A percentile compares a stretch with the other conserved stretches of the same genome.
Evolutionary conservation across 495 filamentous ascomycete species (phyloP).

Genomic region (Parathielavia appendiculata): DNA sequence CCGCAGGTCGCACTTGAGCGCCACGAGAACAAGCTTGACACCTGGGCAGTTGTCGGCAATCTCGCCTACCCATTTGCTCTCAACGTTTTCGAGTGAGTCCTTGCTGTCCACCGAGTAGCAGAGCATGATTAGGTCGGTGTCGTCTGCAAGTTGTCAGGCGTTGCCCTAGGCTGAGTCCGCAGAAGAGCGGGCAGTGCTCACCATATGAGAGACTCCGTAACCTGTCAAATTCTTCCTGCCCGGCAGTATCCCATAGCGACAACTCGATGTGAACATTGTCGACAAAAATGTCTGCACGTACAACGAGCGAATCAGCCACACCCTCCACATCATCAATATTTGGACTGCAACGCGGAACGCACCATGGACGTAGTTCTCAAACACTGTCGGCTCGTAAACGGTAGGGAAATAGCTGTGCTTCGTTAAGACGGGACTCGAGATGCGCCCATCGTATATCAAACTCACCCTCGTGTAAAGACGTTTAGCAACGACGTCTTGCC

Average conservation of each 20-base stretch:
- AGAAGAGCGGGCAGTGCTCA: slow-evolving; percentile 13
- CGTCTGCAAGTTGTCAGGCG: slow-evolving; percentile 42
- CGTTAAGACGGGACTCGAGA: background rate
- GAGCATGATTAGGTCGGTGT: slow-evolving; percentile 97
- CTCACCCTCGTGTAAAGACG: slow-evolving; percentile 95
- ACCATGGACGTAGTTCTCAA: slow-evolving; percentile 99
- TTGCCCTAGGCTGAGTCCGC: background rate
- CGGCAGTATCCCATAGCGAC: slow-evolving; percentile 96
- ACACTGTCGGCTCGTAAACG: slow-evolving; percentile 97
- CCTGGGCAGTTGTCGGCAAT: slow-evolving; percentile 96
- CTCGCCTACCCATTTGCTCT: slow-evolving; percentile 95
- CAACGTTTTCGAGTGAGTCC: slow-evolving; percentile 96
- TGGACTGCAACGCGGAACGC: slow-evolving; percentile 26
- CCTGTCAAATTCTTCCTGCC: slow-evolving; percentile 98
- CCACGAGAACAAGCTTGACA: slow-evolving; percentile 91
- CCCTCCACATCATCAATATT: background rate
- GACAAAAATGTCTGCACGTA: slow-evolving; percentile 80
- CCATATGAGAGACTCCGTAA: slow-evolving; percentile 90
- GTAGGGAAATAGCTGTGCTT: slow-evolving; percentile 82
- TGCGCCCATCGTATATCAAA: slow-evolving; percentile 12
- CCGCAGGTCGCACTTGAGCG: slow-evolving; percentile 92
- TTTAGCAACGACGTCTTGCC: slow-evolving; percentile 97
- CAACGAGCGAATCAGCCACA: slow-evolving; percentile 10
- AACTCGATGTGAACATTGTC: slow-evolving; percentile 94
- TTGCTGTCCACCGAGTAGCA: slow-evolving; percentile 96